Base-by-base conservation (phyloP, 345 rosid species). In the Brassica incana region DNA sequence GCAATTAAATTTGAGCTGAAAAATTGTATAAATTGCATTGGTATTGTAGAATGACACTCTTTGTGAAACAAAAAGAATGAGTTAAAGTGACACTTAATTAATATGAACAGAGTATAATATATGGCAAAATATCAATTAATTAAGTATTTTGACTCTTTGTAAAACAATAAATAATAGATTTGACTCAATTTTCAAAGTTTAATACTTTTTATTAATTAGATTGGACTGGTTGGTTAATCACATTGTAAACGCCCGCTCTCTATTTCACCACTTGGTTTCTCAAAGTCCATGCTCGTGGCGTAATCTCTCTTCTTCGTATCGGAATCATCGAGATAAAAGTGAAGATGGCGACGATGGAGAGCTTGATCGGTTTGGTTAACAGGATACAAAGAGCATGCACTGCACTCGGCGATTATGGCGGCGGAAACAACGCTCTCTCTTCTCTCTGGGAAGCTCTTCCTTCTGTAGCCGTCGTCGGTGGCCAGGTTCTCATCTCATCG, bases 361-460 rank as follows among this genome's bases (percentile, higher is more conserved):
- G 91, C 87, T 86, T 92, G 92, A 91, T 91, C 59, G 89, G 89
- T 2, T 82, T 88, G 77, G 94, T 92, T 38, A 95, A 95, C 82
- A 79, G 91, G 70, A 91, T 92, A 67, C 99, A 95, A 82, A 82
- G 93, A 77, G 98, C 97, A 10, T 92, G 99, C 80, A 91, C 97
- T 56, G 80, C 87, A 2, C 92, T 95, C 70, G 99, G 97, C 5
- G 97, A 95, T 83, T 78, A 92, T 54, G 97, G 97, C 48, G 93
- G 72, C 25, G 86, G 82, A 18, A 89, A 89, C 70, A 83, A 10
- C 75, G 23, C 86, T 77, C 80, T 90, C 82, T 85, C 92, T 78
- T 91, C 98, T 63, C 93, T 95, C 36, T 93, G 98, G 99, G 97
- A 90, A 85, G 92, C 97, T 85, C 94, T 92, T 63, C 97, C 92